phyloP scores from a whole-genome alignment of 768 basidiomycete genomes.

The Sporobolomyces pararoseus region DNA sequence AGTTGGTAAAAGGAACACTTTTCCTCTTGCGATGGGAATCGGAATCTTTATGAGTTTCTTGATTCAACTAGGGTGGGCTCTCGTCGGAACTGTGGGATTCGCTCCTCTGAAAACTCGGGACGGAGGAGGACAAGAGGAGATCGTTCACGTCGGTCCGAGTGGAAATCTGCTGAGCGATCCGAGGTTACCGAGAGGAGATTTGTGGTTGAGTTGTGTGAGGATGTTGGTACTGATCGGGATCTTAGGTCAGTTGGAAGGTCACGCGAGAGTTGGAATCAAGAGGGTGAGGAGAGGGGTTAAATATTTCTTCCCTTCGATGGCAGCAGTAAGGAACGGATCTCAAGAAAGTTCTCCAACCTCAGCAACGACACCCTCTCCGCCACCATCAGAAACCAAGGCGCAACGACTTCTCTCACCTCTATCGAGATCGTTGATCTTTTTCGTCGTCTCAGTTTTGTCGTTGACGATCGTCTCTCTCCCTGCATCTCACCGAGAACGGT shows the following conservation, averaged over 20 bases:
- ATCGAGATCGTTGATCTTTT: constrained; percentile 24
- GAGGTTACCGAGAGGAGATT: constrained; percentile 31
- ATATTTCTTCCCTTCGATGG: constrained; percentile 10
- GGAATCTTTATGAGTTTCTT: constrained; percentile 25
- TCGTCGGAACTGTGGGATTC: constrained; percentile 40
- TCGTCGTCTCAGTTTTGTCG: constrained; percentile 4
- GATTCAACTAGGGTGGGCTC: constrained; percentile 40
- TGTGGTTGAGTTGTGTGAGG: constrained; percentile 29
- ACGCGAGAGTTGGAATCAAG: constrained; percentile 12
- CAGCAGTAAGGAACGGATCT: background rate
- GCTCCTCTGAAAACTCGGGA: background rate
- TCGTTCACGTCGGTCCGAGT: background rate
- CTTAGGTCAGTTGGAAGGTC: constrained; percentile 2
- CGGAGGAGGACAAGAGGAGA: background rate
- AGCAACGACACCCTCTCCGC: background rate
- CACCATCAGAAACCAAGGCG: background rate
- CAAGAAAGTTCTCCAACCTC: background rate
- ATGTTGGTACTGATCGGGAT: constrained; percentile 34
- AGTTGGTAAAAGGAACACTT: constrained; percentile 38
- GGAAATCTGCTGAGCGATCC: constrained; percentile 31
- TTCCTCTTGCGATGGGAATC: constrained; percentile 38
- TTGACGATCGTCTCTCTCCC: constrained; percentile 14
- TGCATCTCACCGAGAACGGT: constrained; percentile 3
- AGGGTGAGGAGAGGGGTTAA: constrained; percentile 4
- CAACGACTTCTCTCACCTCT: background rate